Base-by-base conservation (phyloP, 2,329 filamentous ascomycete species). In the Stachybotrys chartarum region DNA sequence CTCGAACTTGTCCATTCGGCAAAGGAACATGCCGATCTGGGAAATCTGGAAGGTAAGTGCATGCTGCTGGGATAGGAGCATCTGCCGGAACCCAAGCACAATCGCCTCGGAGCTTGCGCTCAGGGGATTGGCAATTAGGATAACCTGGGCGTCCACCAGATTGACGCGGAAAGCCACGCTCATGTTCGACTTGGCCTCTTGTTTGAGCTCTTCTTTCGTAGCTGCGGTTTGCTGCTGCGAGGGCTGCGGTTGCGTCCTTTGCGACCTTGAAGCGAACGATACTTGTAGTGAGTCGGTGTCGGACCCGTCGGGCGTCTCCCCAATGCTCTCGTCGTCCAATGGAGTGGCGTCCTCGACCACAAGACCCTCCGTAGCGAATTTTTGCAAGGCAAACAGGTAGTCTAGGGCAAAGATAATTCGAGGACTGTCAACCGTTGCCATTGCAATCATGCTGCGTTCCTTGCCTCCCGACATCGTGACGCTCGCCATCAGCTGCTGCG, bases 401-500 rank as follows among this genome's bases (percentile, higher is more conserved):
- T 99, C 94, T 32, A 99, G 76, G 0, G 95, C 93, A 68, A 99
- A 90, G 56, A 99, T 97, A 55, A 99, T 84, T 3, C 91, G 83
- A 2, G 94, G 94, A 63, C 94, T 99, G 66, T 99, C 94, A 58
- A 99, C 85, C 0, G 92, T 96, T 56, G 97, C 83, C 71, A 99
- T 88, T 1, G 90, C 91, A 64, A 97, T 95, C 55, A 97, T 72
- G 67, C 86, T 90, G 57, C 85, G 84, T 46, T 96, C 88, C 39
- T 85, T 77, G 4, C 91, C 91, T 16, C 91, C 90, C 0, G 92
- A 91, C 72, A 99, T 95, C 0, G 92, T 95, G 5, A 99, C 77
- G 68, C 89, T 97, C 17, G 94, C 94, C 94, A 99, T 99, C 66
- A 99, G 92, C 64, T 99, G 95, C 69, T 97, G 92, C 50, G 94